Evolutionary conservation across 148 eudicot genomes (phyloP).

Genomic region (Rhododendron williamsianum): DNA sequence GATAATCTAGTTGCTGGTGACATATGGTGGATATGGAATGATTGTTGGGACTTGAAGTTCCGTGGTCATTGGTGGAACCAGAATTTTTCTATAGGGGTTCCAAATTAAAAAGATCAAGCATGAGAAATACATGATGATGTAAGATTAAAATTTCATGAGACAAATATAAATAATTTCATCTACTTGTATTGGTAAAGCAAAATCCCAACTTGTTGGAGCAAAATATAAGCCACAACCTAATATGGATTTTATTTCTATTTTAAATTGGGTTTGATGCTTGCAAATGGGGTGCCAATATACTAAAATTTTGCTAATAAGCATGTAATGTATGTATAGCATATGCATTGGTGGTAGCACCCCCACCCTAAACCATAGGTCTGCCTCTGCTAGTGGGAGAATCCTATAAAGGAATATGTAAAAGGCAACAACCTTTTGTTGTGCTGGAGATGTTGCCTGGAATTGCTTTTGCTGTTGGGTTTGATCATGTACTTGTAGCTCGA

Average conservation of each 20-base stretch:
- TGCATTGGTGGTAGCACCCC: neutral
- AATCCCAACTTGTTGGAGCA: neutral
- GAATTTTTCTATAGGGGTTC: neutral
- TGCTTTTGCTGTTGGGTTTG: neutral
- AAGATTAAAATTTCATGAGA: neutral
- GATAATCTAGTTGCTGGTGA: neutral
- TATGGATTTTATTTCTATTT: neutral
- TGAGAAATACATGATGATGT: neutral
- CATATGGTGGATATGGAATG: neutral
- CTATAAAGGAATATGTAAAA: neutral
- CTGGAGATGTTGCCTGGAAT: neutral
- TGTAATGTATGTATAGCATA: neutral
- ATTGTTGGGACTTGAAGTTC: neutral
- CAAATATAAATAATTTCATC: neutral
- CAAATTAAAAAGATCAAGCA: neutral
- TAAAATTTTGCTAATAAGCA: neutral
- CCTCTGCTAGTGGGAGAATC: neutral
- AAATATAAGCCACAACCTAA: no score
- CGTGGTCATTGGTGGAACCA: neutral
- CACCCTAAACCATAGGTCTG: neutral
- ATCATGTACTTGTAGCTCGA: neutral
- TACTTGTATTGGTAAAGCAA: neutral
- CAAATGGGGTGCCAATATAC: neutral
- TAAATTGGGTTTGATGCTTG: neutral
- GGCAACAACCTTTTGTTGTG: neutral